A percentile compares a stretch with the other conserved stretches of the same genome.
Conservation (phyloP, 78 protist species). For the Dictyostelium capitatum region DNA sequence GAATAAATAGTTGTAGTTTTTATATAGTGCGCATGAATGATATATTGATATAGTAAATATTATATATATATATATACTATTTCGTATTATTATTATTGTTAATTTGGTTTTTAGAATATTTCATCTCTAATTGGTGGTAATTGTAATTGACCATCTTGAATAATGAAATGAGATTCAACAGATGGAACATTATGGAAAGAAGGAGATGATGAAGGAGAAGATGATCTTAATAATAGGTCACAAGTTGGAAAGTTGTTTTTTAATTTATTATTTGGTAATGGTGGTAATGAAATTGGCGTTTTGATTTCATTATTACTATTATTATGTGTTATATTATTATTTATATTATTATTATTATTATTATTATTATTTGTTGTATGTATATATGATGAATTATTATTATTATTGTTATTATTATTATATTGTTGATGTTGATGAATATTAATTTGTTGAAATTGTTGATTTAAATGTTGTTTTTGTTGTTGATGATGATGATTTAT, state of each 20-base stretch:
- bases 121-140: conserved; percentile 26
- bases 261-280: background rate
- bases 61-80: too few species aligned
- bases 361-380: background rate
- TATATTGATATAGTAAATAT: too few species aligned
- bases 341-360: too few species aligned
- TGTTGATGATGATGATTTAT: too few species aligned
- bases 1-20: too few species aligned
- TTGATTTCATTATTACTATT: background rate
- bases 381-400: background rate
- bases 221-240: background rate
- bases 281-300: conserved; percentile 19
- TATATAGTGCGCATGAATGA: too few species aligned
- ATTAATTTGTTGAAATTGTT: background rate
- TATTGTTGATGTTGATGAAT: background rate
- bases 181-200: conserved; percentile 17
- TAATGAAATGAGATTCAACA: background rate
- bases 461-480: background rate
- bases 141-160: background rate
- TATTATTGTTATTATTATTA: background rate
- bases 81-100: too few species aligned
- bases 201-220: background rate
- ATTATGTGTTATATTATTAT: background rate
- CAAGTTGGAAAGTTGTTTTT: background rate
- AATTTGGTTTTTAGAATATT: background rate